A percentile compares a stretch with the other conserved stretches of the same genome.
Evolutionary conservation across 1,284 basidiomycete genomes (phyloP).

Genomic region (Cutaneotrichosporon curvatum): DNA sequence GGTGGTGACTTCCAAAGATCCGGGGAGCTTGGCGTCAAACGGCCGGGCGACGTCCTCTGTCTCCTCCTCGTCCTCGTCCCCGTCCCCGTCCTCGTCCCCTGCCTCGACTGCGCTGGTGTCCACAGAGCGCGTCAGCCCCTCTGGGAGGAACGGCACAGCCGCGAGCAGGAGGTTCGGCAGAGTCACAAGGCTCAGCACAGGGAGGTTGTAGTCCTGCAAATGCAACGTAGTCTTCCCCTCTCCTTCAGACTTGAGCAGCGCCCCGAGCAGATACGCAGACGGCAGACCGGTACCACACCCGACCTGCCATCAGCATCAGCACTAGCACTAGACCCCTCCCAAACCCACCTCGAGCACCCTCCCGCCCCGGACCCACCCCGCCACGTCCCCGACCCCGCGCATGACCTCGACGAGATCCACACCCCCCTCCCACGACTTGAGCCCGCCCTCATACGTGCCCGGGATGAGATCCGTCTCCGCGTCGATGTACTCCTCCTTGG

Average conservation of each 20-base stretch:
- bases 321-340: neutral
- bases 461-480: constrained; percentile 84
- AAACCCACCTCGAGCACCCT: constrained; percentile 58
- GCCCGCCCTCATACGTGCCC: constrained; percentile 87
- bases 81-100: constrained; percentile 15
- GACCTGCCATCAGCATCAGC: constrained; percentile 51
- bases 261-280: constrained; percentile 62
- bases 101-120: constrained; percentile 13
- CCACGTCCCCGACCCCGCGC: constrained; percentile 10
- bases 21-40: constrained; percentile 39
- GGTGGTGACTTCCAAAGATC: constrained; percentile 55
- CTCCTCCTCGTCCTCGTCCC: constrained; percentile 14
- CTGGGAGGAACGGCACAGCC: constrained; percentile 27
- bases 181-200: constrained; percentile 73
- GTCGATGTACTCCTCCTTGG: constrained; percentile 55
- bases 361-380: constrained; percentile 46
- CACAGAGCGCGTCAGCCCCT: constrained; percentile 24
- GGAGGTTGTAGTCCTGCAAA: constrained; percentile 86
- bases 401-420: constrained; percentile 64
- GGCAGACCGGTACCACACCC: constrained; percentile 92
- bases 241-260: constrained; percentile 50
- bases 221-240: constrained; percentile 55
- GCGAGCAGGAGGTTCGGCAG: constrained; percentile 80
- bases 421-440: constrained; percentile 98
- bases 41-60: constrained; percentile 21